Conservation (phyloP, 2,329 filamentous ascomycete genomes). For the Gnomoniopsis smithogilvyi region DNA sequence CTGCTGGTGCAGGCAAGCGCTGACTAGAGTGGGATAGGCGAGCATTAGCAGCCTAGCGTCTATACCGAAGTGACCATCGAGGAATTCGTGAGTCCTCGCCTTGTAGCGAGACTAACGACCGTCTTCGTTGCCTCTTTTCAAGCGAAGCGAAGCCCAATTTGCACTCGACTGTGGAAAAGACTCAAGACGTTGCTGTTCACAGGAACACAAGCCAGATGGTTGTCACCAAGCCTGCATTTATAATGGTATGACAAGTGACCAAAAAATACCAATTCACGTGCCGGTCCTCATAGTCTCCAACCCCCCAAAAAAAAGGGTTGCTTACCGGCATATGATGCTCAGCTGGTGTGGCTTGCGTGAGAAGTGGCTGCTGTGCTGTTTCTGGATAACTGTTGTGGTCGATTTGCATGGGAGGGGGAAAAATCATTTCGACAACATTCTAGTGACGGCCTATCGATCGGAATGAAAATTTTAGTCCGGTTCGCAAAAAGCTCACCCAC, state of each 20-base stretch:
- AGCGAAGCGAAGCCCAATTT: not conserved
- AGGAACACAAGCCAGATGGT: not conserved
- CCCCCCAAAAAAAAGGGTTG: not conserved
- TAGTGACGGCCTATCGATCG: not conserved
- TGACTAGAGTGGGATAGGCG: not conserved
- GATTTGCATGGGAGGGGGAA: slow-evolving; percentile 6
- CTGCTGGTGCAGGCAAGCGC: not conserved
- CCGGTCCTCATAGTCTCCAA: not conserved
- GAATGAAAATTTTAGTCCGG: not conserved
- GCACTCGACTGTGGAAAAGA: not conserved
- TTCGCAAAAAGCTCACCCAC: not conserved
- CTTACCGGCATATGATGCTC: not conserved
- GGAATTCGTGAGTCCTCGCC: not conserved
- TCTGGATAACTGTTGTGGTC: slow-evolving; percentile 8
- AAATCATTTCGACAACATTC: not conserved
- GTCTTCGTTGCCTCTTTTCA: not conserved
- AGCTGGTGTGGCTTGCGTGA: not conserved
- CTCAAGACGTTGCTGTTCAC: not conserved
- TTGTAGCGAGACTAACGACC: not conserved
- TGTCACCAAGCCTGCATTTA: not conserved
- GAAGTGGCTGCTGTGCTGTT: no score
- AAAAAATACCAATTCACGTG: not conserved
- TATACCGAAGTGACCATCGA: not conserved
- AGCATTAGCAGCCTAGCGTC: not conserved
- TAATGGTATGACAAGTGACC: not conserved